Evolutionary conservation across 169 alveolate genomes (phyloP).

Genomic region (Plasmodium berghei): DNA sequence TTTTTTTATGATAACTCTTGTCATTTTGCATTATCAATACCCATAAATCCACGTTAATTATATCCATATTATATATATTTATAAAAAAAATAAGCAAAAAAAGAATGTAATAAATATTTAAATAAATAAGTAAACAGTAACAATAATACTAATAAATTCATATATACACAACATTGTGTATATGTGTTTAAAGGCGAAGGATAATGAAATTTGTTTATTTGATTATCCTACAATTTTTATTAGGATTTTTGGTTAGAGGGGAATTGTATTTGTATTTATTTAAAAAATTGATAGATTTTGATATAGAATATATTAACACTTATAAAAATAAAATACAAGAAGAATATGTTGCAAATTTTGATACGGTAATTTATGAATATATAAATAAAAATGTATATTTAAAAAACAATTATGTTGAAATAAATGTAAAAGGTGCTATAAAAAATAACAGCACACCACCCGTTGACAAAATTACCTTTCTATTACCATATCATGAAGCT

Average conservation of each 20-base stretch:
- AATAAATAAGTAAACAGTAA: too few species aligned
- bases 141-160: too few species aligned
- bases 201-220: conserved; percentile 28
- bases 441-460: conserved; percentile 12
- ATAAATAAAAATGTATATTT: conserved; percentile 35
- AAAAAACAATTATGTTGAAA: conserved; percentile 56
- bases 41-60: too few species aligned
- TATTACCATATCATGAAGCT: conserved; percentile 72
- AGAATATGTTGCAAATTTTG: conserved; percentile 14
- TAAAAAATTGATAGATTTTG: conserved; percentile 21
- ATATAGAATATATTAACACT: conserved; percentile 20
- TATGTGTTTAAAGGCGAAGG: too few species aligned
- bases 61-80: too few species aligned
- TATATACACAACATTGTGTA: too few species aligned
- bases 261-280: conserved; percentile 10
- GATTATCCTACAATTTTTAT: background rate
- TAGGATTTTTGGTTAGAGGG: conserved; percentile 12
- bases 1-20: too few species aligned
- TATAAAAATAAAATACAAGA: conserved; percentile 34
- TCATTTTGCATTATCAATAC: too few species aligned
- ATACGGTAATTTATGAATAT: conserved; percentile 38
- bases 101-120: too few species aligned
- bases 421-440: conserved; percentile 17
- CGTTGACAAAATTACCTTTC: conserved; percentile 31
- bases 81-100: too few species aligned